phyloP scores from a whole-genome alignment of 208 protist species.

The Angomonas deanei region DNA sequence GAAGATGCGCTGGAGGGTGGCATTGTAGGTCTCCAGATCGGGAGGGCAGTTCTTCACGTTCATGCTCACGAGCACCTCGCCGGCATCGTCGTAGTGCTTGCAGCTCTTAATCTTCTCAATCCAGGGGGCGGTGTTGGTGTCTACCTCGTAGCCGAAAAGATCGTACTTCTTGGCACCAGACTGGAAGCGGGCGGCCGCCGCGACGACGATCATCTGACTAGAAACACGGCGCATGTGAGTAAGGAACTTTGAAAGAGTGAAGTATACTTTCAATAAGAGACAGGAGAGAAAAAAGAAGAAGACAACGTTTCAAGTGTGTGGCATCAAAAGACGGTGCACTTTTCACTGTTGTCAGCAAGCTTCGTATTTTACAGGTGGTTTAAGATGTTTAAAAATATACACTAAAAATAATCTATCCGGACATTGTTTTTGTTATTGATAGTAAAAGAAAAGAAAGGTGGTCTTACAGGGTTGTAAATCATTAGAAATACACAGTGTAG shows the following conservation, averaged over 20 bases:
- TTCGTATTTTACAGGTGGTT: too few relatives aligned
- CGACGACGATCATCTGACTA: conserved; percentile 52
- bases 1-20: conserved; percentile 76
- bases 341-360: too few relatives aligned
- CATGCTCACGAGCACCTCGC: conserved; percentile 86
- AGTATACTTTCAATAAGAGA: background rate
- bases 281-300: conserved; percentile 3
- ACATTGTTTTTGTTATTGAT: too few relatives aligned
- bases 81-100: conserved; percentile 85
- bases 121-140: conserved; percentile 79
- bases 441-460: too few relatives aligned
- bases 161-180: conserved; percentile 75
- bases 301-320: too few relatives aligned
- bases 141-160: conserved; percentile 85
- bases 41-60: conserved; percentile 89
- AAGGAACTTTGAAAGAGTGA: background rate
- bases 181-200: conserved; percentile 37
- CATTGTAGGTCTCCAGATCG: conserved; percentile 85
- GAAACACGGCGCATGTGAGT: conserved; percentile 50
- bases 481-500: too few relatives aligned
- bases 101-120: conserved; percentile 81
- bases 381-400: too few relatives aligned
- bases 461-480: too few relatives aligned
- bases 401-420: too few relatives aligned
- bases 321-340: too few relatives aligned